phyloP scores from a whole-genome alignment of 257 asterid genomes.

The Fraxinus excelsior region DNA sequence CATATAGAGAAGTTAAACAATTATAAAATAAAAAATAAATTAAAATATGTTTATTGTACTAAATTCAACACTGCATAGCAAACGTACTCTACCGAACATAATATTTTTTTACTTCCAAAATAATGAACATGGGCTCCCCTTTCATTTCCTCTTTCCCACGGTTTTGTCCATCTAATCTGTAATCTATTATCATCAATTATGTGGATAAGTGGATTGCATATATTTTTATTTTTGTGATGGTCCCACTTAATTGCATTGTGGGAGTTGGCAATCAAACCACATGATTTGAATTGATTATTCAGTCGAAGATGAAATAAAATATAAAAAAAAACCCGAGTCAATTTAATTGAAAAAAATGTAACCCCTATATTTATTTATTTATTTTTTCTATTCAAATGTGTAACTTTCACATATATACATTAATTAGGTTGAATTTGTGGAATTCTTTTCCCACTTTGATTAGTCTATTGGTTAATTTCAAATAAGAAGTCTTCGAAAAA shows the following conservation, averaged over 20 bases:
- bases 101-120: too few species aligned
- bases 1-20: too few species aligned
- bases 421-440: neutral
- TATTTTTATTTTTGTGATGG: neutral
- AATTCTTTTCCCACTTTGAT: neutral
- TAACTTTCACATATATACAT: neutral
- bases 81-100: too few species aligned
- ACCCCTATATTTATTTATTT: neutral
- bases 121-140: too few species aligned
- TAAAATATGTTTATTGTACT: too few species aligned
- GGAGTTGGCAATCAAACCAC: conserved; percentile 10
- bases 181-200: too few species aligned
- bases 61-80: too few species aligned
- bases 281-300: neutral
- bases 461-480: neutral
- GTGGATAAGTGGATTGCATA: neutral
- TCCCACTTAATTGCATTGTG: neutral
- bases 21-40: too few species aligned
- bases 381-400: neutral
- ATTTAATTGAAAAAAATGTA: neutral
- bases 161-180: too few species aligned
- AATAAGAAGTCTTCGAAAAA: neutral
- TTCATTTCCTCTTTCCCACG: too few species aligned
- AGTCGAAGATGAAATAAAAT: neutral
- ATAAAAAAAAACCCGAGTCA: neutral